phyloP scores from a whole-genome alignment of 75 land plant species.

The Picea glauca region DNA sequence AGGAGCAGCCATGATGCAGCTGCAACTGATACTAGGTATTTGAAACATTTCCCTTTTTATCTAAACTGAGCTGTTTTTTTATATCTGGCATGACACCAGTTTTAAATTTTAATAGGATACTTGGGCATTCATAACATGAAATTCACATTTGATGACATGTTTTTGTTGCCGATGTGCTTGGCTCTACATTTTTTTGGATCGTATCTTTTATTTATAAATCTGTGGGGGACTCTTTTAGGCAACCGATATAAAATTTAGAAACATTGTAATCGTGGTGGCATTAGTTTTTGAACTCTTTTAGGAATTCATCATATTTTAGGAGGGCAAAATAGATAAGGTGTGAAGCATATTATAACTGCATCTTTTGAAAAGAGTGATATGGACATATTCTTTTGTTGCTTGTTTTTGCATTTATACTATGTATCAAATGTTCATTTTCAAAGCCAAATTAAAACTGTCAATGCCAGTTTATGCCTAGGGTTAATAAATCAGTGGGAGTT shows the following conservation, averaged over 20 bases:
- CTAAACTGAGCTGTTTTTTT: too few relatives aligned
- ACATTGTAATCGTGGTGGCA: neutral
- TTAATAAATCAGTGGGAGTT: neutral
- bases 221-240: neutral
- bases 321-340: too few relatives aligned
- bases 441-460: neutral
- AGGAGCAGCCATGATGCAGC: constrained; percentile 15
- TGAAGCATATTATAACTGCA: too few relatives aligned
- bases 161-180: neutral
- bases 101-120: neutral
- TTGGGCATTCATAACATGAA: neutral
- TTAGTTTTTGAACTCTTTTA: neutral
- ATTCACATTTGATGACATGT: neutral
- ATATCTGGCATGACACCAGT: too few relatives aligned
- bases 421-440: neutral
- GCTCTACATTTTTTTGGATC: neutral
- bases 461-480: neutral
- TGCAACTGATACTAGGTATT: constrained; percentile 41
- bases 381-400: too few relatives aligned
- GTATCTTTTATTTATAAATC: neutral
- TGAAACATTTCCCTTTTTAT: neutral
- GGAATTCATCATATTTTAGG: too few relatives aligned
- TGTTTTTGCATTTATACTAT: too few relatives aligned
- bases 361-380: too few relatives aligned
- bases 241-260: neutral